Base-by-base conservation (phyloP, 169 alveolate genomes). In the Plasmodium gonderi region DNA sequence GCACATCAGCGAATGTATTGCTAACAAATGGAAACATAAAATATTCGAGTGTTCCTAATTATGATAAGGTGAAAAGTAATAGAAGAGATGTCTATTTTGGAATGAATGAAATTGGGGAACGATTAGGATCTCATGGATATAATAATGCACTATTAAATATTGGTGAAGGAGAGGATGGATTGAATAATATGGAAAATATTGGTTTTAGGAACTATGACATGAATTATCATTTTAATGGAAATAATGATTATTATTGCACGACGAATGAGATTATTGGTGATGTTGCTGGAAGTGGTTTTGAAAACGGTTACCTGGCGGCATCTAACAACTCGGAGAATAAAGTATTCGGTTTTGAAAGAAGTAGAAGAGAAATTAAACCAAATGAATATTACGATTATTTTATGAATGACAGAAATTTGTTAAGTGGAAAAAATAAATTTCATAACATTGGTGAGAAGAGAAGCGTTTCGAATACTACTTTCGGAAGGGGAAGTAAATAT, bases 381-480 rank as follows among this genome's bases (percentile, higher is more conserved):
- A 77, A 64, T 79, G 93, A 42, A 17, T 87, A 76, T 47, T 87
- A 76, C 69, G 89, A 87, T 49, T 87, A 76, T 17, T 76, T 87
- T 76, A 29, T 76, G 33, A 23, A 51, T 12, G 92, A 51, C 14
- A 60, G 65, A 2, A 85, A 23, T 23, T 40, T 67, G 38, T 49
- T 67, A 51, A n/a, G 23, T 14, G 82, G 60, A n/a, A 77, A 38
- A 17, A 69, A 44, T 45, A 87, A 87, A 23, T 47, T 51, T 54
- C 87, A 77, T 45, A 75, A 74, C 79, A 76, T 75, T 36, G 80
- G 79, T 40, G 79, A 54, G 49, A 87, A 87, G 68, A 60, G 89
- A 76, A 77, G 93, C 49, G 93, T 76, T 3, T 87, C 93, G 8
- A 77, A 76, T 60, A 77, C 93, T 4, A 87, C 67, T 33, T 74